A percentile compares a stretch with the other conserved stretches of the same genome.
These are phyloP conservation scores for Saccharomyces paradoxus DNA, from an alignment of 805 yeast species.

Conservation along the genomic window DNA sequence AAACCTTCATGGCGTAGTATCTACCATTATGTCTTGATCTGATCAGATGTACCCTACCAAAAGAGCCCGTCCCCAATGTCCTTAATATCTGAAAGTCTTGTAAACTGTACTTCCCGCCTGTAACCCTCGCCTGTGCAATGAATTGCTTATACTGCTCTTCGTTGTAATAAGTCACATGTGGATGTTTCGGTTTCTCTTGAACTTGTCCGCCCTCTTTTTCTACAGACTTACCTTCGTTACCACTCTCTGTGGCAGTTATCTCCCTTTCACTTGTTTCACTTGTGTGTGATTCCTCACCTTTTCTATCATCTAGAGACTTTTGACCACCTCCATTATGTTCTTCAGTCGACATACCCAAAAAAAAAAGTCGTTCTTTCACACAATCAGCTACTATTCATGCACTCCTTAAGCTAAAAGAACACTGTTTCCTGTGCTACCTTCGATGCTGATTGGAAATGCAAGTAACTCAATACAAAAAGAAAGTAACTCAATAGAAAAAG, in stretches of 20 bases:
- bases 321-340: background rate
- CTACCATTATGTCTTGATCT: slow-evolving; percentile 82
- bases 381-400: background rate
- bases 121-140: slow-evolving; percentile 1
- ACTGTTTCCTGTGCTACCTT: background rate
- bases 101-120: slow-evolving; percentile 66
- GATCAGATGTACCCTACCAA: slow-evolving; percentile 86
- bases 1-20: slow-evolving; percentile 81
- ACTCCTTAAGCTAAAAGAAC: background rate
- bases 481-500: background rate
- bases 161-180: background rate
- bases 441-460: background rate
- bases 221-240: background rate
- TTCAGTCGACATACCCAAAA: background rate
- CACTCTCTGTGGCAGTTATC: background rate
- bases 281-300: background rate
- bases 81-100: slow-evolving; percentile 74
- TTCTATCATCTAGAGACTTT: background rate
- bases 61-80: slow-evolving; percentile 89
- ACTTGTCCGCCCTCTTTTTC: background rate
- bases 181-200: background rate
- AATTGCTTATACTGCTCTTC: background rate
- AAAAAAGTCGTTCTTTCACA: background rate
- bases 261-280: background rate
- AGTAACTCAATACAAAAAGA: background rate